Percentiles rank a stretch among this genome's conserved stretches.
phyloP scores from a whole-genome alignment of 306 rosid genomes.

The Cucurbita pepo region DNA sequence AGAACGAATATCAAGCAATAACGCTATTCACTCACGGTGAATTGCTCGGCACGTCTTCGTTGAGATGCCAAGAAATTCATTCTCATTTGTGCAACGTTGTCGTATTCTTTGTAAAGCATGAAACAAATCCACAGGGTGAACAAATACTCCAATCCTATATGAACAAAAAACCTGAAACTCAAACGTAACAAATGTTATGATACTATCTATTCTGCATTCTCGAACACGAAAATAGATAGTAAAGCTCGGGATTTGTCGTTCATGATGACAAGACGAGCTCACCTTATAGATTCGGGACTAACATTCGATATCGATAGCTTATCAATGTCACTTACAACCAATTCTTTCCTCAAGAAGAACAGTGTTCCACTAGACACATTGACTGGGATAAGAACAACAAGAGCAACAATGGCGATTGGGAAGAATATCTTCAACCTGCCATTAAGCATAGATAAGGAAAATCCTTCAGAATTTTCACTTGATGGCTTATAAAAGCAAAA shows the following conservation, averaged over 20 bases:
- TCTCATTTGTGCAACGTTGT: slow-evolving; percentile 52
- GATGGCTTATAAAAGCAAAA: background rate
- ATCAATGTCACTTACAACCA: slow-evolving; percentile 82
- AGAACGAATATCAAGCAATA: background rate
- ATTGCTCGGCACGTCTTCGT: slow-evolving; percentile 68
- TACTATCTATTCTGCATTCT: background rate
- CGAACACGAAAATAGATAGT: background rate
- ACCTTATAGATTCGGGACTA: slow-evolving; percentile 64
- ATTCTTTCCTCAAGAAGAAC: slow-evolving; percentile 56
- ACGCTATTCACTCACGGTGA: slow-evolving; percentile 38
- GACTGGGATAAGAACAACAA: slow-evolving; percentile 77
- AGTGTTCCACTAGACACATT: slow-evolving; percentile 81
- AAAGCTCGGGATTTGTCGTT: background rate
- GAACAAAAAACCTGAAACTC: slow-evolving; percentile 70
- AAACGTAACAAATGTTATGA: background rate
- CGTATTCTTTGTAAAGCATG: slow-evolving; percentile 71
- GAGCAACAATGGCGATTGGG: slow-evolving; percentile 68
- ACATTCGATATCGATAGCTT: slow-evolving; percentile 94
- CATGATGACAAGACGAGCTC: background rate
- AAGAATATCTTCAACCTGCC: slow-evolving; percentile 74
- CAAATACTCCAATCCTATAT: slow-evolving; percentile 73
- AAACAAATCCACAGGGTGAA: slow-evolving; percentile 72
- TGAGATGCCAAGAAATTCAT: slow-evolving; percentile 69
- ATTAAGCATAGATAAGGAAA: background rate
- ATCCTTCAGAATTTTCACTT: background rate